Evolutionary conservation across 2,329 filamentous ascomycete genomes (phyloP).

Genomic region (Dendrostoma leiphaemia): DNA sequence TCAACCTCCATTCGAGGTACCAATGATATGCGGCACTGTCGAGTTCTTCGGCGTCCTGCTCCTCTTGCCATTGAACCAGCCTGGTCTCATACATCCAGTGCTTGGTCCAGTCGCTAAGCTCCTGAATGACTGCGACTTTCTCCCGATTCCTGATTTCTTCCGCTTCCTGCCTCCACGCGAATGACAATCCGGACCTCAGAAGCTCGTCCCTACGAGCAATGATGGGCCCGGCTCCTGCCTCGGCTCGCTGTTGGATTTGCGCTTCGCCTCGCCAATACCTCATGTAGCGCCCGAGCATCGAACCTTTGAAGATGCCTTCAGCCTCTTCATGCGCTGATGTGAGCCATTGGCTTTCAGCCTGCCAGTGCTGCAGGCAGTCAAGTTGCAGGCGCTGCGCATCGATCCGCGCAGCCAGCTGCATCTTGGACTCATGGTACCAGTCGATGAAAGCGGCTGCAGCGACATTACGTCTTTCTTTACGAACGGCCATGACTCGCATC

Average conservation of each 20-base stretch:
- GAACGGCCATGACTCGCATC: constrained; percentile 25
- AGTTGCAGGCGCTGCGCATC: constrained; percentile 13
- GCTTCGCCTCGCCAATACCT: constrained; percentile 10
- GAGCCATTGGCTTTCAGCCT: constrained; percentile 14
- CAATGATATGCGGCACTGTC: constrained; percentile 15
- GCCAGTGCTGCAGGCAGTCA: constrained; percentile 24
- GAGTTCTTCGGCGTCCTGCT: constrained; percentile 13
- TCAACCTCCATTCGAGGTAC: constrained; percentile 18
- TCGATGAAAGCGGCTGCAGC: constrained; percentile 26
- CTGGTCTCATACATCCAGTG: constrained; percentile 19
- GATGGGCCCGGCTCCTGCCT: constrained; percentile 16
- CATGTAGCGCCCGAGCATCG: constrained; percentile 16
- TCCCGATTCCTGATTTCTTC: constrained; percentile 15
- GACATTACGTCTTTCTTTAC: constrained; percentile 28
- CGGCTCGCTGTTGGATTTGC: constrained; percentile 14
- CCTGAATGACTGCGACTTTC: constrained; percentile 5
- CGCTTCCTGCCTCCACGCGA: constrained; percentile 16
- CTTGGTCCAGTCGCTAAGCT: constrained; percentile 9
- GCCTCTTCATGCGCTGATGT: constrained; percentile 12
- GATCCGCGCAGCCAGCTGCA: constrained; percentile 23
- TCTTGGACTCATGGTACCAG: constrained; percentile 31
- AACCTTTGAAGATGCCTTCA: constrained; percentile 12
- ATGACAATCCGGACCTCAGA: constrained; percentile 14
- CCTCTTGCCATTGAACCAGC: constrained; percentile 10
- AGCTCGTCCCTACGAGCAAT: constrained; percentile 19